Base-by-base conservation (phyloP, 177 flowering plant species). In the Vitis hybrid region DNA sequence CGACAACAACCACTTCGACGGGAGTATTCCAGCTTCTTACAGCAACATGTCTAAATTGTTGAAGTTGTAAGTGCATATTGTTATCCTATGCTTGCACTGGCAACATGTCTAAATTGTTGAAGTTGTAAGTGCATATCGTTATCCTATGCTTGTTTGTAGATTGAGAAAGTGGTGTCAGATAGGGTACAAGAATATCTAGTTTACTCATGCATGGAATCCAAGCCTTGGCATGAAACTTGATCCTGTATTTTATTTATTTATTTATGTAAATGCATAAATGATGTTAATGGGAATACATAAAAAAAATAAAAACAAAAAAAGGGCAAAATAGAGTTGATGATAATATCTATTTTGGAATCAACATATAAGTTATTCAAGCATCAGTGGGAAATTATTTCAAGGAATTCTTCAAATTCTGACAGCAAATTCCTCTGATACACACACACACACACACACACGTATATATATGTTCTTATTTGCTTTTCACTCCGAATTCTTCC, bases 1-100 rank as follows among this genome's bases (percentile, higher is more conserved):
- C 64, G 99, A 95, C 76, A 95, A 95, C 85, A 95, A 95, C 84
- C 67, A 87, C 75, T 91, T 93, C 73, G 75, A 70, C 50, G 97
- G 94, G 74, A 79, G 66, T 66, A 90, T 95, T 75, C 98, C 99
- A 64, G 72, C 74, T 68, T 86, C 97, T 9, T 95, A 85, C 74
- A 79, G 84, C 4, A 84, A 85, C 80, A 89, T 95, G 86, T 62
- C 91, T 54, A 79, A 74, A 17, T 70, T 95, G 80, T 63, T 90
- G 71, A 95, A 95, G 74, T 45, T 95, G 99, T 95, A 85, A 87
- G 97, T 83, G 45, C 64, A 64, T 71, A 14, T 69, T 51, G 11
- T 26, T 8, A 26, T n/a, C 2, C 61, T 56, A 49, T 26, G 30
- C 30, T 26, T 26, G 30, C 0, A 26, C 30, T 26, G 30, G 84